A percentile compares a stretch with the other conserved stretches of the same genome.
These are phyloP conservation scores for Colletotrichum paranaense DNA, from an alignment of 2,329 filamentous ascomycete genomes.

Conservation along the genomic window DNA sequence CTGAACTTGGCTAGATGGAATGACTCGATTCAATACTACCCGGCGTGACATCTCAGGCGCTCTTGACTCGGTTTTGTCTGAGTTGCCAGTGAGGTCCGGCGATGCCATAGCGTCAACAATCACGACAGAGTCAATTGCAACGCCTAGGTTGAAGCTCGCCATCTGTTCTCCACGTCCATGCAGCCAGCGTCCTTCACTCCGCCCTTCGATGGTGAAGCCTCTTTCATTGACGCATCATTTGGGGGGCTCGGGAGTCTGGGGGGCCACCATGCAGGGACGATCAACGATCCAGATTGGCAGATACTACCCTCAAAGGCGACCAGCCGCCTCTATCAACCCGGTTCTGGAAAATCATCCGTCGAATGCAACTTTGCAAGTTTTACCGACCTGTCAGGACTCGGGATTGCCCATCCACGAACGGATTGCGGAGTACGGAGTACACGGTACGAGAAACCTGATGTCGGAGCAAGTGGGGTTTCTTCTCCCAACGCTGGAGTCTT, in stretches of 20 bases:
- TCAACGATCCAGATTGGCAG: neutral
- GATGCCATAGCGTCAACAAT: neutral
- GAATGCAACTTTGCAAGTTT: neutral
- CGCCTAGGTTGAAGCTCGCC: neutral
- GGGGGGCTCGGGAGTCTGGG: no score
- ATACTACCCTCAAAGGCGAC: neutral
- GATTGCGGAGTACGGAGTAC: no score
- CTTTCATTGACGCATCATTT: neutral
- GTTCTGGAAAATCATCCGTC: neutral
- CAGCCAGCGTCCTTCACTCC: neutral
- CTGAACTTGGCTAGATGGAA: neutral
- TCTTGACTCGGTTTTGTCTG: neutral
- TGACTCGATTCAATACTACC: neutral
- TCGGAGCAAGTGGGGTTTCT: neutral
- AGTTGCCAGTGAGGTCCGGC: neutral
- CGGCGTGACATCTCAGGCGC: neutral
- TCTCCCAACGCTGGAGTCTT: neutral
- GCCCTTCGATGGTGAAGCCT: neutral
- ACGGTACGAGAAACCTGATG: neutral
- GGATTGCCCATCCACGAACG: no score
- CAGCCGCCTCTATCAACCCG: neutral
- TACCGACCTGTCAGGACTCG: neutral
- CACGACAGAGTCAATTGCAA: neutral
- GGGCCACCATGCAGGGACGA: neutral
- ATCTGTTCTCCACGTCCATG: neutral